Conservation (phyloP, 2,329 filamentous ascomycete genomes). For the Cercospora zeae-maydis region DNA sequence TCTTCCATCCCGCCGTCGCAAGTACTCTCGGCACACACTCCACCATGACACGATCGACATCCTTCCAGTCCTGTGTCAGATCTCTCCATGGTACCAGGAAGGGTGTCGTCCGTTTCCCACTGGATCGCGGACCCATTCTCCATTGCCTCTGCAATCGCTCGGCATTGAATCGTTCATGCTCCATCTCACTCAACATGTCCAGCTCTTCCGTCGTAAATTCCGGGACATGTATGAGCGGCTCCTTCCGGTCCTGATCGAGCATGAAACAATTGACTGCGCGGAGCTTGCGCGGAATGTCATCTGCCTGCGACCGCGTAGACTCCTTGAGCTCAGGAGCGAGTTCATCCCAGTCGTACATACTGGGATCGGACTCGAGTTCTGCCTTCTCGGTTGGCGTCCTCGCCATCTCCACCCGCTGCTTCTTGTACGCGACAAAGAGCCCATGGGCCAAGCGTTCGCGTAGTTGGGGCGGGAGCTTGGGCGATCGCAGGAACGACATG, state of each 20-base stretch:
- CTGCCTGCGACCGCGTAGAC: conserved; percentile 36
- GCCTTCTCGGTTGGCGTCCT: conserved; percentile 28
- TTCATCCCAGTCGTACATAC: conserved; percentile 37
- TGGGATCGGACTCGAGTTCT: conserved; percentile 32
- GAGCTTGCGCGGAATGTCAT: conserved; percentile 38
- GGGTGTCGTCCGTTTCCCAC: conserved; percentile 35
- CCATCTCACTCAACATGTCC: conserved; percentile 36
- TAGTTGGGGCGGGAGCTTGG: conserved; percentile 33
- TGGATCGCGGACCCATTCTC: conserved; percentile 35
- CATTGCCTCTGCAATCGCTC: conserved; percentile 37
- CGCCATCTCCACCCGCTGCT: conserved; percentile 32
- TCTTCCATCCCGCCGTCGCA: conserved; percentile 33
- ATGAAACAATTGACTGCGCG: conserved; percentile 37
- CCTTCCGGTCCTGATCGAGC: conserved; percentile 32
- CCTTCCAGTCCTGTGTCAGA: conserved; percentile 36
- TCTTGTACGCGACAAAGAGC: conserved; percentile 36
- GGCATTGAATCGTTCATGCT: conserved; percentile 38
- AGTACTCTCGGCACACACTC: conserved; percentile 35
- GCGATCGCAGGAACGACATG: conserved; percentile 35
- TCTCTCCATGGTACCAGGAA: conserved; percentile 38
- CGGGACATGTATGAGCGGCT: conserved; percentile 31
- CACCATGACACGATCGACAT: conserved; percentile 39
- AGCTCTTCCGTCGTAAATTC: conserved; percentile 33
- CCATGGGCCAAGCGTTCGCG: conserved; percentile 35
- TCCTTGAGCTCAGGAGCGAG: conserved; percentile 35